Conservation (phyloP, 345 rosid species). For the Populus tremula region DNA sequence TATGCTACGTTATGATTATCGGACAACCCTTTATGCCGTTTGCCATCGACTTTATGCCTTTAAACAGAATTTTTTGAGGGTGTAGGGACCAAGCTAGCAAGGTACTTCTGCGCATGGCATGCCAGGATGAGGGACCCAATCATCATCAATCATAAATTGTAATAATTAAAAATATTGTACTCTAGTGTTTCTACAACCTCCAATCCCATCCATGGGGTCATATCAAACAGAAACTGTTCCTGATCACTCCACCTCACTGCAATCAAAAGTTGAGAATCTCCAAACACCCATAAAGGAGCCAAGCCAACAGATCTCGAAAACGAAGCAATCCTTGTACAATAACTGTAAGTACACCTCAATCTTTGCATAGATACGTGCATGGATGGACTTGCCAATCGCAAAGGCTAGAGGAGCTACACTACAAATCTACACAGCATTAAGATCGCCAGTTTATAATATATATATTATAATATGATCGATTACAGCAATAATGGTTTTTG, state of each 20-base stretch:
- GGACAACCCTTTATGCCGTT: no score
- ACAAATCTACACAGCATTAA: neutral
- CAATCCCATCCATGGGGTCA: conserved; percentile 18
- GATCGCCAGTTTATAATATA: neutral
- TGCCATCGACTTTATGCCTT: neutral
- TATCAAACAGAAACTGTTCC: conserved; percentile 12
- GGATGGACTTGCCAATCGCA: neutral
- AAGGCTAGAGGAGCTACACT: neutral
- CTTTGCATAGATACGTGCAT: neutral
- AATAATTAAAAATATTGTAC: conserved; percentile 7
- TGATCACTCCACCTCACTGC: neutral
- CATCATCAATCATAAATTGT: conserved; percentile 19
- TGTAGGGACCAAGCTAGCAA: neutral
- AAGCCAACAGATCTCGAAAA: neutral
- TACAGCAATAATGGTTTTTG: neutral
- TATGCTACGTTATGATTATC: no score
- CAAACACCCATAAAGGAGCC: neutral
- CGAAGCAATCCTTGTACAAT: neutral
- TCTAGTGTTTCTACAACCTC: neutral
- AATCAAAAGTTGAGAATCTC: neutral
- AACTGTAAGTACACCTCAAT: neutral
- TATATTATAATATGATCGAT: neutral
- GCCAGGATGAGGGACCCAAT: conserved; percentile 21
- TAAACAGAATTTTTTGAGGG: no score
- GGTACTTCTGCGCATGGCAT: conserved; percentile 13